A percentile compares a stretch with the other conserved stretches of the same genome.
Conservation (phyloP, 768 basidiomycete genomes). For the Kwoniella shandongensis region DNA sequence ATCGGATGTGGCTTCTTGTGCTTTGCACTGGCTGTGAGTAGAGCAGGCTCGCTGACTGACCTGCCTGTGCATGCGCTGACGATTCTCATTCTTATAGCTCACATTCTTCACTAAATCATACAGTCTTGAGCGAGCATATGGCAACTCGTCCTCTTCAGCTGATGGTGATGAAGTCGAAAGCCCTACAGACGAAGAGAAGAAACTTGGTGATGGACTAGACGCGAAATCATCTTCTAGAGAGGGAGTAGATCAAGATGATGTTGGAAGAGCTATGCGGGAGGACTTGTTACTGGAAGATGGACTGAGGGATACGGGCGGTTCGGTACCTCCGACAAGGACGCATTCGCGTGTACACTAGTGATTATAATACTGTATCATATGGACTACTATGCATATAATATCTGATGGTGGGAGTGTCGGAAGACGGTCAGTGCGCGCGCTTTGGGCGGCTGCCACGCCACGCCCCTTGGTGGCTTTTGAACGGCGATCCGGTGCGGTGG, state of each 20-base stretch:
- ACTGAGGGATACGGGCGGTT: constrained; percentile 15
- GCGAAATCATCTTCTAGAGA: background rate
- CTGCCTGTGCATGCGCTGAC: background rate
- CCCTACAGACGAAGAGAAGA: constrained; percentile 5
- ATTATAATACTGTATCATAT: too few relatives aligned
- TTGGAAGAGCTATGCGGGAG: constrained; percentile 1
- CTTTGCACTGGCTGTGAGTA: constrained; percentile 27
- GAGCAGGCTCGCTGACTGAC: background rate
- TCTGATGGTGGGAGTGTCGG: too few relatives aligned
- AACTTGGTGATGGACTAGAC: background rate
- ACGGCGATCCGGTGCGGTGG: too few relatives aligned
- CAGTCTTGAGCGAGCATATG: constrained; percentile 23
- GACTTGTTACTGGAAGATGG: constrained; percentile 11
- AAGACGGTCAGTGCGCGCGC: too few relatives aligned
- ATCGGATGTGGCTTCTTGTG: constrained; percentile 34
- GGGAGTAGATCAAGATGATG: background rate
- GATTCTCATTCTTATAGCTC: constrained; percentile 19
- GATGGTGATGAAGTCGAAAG: background rate
- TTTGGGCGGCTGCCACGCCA: too few relatives aligned
- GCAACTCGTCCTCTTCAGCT: background rate
- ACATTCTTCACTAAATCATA: constrained; percentile 43
- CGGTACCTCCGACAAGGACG: constrained; percentile 6
- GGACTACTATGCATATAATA: background rate
- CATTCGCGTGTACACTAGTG: constrained; percentile 1
- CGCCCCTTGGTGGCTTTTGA: too few relatives aligned